Conservation (phyloP, 352 stramenopile genomes). For the Pythium dissotocum region DNA sequence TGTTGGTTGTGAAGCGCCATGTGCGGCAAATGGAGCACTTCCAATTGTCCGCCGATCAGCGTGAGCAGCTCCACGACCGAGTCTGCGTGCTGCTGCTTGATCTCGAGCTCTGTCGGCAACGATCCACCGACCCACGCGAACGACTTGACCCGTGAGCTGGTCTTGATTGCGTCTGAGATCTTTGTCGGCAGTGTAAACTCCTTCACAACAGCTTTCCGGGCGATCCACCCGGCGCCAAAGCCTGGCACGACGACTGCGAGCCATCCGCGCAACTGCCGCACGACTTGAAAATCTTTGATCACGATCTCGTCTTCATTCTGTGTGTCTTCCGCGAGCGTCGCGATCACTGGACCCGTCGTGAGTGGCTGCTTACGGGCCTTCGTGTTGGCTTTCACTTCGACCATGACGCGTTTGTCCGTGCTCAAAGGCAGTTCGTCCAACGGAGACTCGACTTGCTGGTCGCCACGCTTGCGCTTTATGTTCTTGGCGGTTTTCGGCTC, state of each 20-base stretch:
- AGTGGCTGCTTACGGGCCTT: slow-evolving; percentile 19
- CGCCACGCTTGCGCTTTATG: slow-evolving; percentile 18
- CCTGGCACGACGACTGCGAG: slow-evolving; percentile 18
- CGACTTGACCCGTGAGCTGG: background rate
- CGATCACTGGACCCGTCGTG: background rate
- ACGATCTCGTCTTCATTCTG: background rate
- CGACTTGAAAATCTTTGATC: slow-evolving; percentile 9
- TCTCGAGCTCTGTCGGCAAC: background rate
- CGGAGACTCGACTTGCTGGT: background rate
- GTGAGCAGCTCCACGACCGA: slow-evolving; percentile 15
- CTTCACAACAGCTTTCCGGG: background rate
- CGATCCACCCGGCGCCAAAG: slow-evolving; percentile 20
- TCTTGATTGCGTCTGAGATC: background rate
- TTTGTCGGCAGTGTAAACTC: background rate
- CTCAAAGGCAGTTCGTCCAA: slow-evolving; percentile 10
- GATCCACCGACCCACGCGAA: slow-evolving; percentile 15
- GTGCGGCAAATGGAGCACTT: slow-evolving; percentile 11
- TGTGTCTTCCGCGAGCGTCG: background rate
- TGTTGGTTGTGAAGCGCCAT: slow-evolving; percentile 13
- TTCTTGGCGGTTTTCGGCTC: slow-evolving; percentile 12
- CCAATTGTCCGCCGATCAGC: slow-evolving; percentile 9
- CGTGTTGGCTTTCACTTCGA: slow-evolving; percentile 15
- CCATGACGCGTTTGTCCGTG: slow-evolving; percentile 4
- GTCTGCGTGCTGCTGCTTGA: slow-evolving; percentile 9
- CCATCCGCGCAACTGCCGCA: slow-evolving; percentile 19